Base-by-base conservation (phyloP, 495 filamentous ascomycete species). In the Neurospora sublineolata region DNA sequence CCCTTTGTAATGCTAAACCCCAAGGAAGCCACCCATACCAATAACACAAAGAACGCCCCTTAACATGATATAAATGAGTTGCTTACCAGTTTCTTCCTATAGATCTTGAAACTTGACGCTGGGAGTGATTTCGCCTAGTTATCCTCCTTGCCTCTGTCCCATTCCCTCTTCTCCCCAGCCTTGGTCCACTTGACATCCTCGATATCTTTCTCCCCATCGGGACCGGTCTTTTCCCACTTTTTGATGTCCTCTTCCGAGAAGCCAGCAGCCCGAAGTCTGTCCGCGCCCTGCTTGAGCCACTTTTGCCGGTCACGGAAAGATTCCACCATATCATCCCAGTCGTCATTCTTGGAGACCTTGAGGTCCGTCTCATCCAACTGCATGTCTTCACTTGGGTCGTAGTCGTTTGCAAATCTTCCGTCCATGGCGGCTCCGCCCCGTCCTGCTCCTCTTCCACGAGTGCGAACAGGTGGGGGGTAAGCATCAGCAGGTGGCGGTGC, bases 291-390 rank as follows among this genome's bases (percentile, higher is more conserved):
- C 68, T 89, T 84, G 74, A 90, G 92, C 93, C 92, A 97, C 64
- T 88, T 89, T 75, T 92, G 86, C 3, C 92, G 88, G 76, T 97
- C 94, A n/a, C 92, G 87, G 33, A 91, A 83, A 20, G 89, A 89
- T 81, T 97, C 94, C 3, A 94, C 82, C 14, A 93, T 90, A 72
- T 92, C 86, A 58, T 93, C 92, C 94, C 94, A 97, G 74, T 94
- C 90, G 70, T 90, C 90, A n/a, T 72, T 71, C 44, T 23, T 42
- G 12, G 69, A 8, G 14, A 39, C 67, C 72, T 6, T 67, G 64
- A 11, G 40, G 7, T 33, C 27, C 33, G 9, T 33, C 52, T 82
- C 82, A 23, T 89, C 87, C 0, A 85, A 81, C n/a, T 87, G 85
- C 0, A 92, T 82, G 72, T 98, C 95, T 3, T 83, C 79, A 1